A percentile compares a stretch with the other conserved stretches of the same genome.
Evolutionary conservation across 805 yeast genomes (phyloP).

Genomic region (Crinitomyces ghanaensis): DNA sequence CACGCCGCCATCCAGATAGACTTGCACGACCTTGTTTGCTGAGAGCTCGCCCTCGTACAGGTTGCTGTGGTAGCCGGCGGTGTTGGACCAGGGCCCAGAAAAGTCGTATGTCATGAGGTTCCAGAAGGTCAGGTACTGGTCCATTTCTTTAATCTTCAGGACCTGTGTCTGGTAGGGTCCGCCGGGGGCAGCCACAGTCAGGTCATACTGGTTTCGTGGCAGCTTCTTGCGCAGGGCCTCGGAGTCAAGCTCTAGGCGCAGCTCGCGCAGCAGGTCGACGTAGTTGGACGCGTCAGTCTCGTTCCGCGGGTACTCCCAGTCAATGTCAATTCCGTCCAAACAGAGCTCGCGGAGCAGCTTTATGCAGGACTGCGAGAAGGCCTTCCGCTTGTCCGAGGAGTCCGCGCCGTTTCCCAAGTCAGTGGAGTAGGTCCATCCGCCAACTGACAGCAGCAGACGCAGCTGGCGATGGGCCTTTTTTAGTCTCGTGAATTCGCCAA

Average conservation of each 20-base stretch:
- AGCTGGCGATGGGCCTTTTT: slow-evolving; percentile 34
- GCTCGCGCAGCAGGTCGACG: slow-evolving; percentile 31
- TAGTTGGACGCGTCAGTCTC: slow-evolving; percentile 35
- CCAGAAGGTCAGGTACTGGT: slow-evolving; percentile 51
- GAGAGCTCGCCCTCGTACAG: slow-evolving; percentile 39
- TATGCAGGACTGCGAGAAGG: slow-evolving; percentile 42
- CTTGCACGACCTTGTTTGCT: slow-evolving; percentile 37
- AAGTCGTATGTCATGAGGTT: slow-evolving; percentile 90
- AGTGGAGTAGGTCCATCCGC: slow-evolving; percentile 58
- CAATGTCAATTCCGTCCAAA: slow-evolving; percentile 86
- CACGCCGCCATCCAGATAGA: slow-evolving; percentile 35
- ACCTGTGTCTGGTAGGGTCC: slow-evolving; percentile 34
- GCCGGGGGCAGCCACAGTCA: slow-evolving; percentile 74
- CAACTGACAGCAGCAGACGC: slow-evolving; percentile 62
- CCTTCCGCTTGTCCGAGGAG: slow-evolving; percentile 28
- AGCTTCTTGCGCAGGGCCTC: slow-evolving; percentile 25
- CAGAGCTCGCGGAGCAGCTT: slow-evolving; percentile 40
- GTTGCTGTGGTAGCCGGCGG: slow-evolving; percentile 61
- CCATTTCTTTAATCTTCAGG: slow-evolving; percentile 44
- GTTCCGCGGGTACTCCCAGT: slow-evolving; percentile 80
- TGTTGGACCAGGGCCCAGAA: slow-evolving; percentile 62
- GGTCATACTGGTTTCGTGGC: slow-evolving; percentile 28
- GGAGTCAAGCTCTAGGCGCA: slow-evolving; percentile 32
- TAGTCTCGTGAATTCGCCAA: slow-evolving; percentile 38
- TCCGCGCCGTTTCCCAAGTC: slow-evolving; percentile 37